Evolutionary conservation across 208 protist genomes (phyloP).

Genomic region (Crithidia acanthocephali): DNA sequence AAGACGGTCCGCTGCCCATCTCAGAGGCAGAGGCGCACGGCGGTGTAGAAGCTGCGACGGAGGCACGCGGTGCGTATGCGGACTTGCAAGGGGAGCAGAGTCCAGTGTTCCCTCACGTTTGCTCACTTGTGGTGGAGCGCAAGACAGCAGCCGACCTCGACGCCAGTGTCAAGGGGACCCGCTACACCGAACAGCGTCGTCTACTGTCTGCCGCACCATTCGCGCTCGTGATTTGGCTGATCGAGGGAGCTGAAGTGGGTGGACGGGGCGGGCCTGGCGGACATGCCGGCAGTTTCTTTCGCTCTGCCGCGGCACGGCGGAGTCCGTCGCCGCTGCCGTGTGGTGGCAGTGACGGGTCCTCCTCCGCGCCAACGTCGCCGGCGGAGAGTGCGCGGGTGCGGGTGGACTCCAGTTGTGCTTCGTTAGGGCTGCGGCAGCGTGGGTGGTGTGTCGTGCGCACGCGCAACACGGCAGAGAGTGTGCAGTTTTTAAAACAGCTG

Average conservation of each 20-base stretch:
- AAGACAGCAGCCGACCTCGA: constrained; percentile 81
- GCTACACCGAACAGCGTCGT: constrained; percentile 76
- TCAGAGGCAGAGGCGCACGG: not conserved
- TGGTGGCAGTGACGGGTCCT: not conserved
- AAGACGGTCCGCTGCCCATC: not conserved
- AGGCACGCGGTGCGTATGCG: not conserved
- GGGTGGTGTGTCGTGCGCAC: constrained; percentile 55
- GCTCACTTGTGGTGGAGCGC: constrained; percentile 76
- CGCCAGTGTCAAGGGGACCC: constrained; percentile 62
- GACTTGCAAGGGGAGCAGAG: not conserved
- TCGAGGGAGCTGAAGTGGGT: constrained; percentile 54
- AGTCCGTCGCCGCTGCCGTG: constrained; percentile 7
- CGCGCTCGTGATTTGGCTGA: constrained; percentile 66
- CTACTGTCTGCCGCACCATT: constrained; percentile 61
- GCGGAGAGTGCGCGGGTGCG: constrained; percentile 31
- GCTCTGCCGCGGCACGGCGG: not conserved
- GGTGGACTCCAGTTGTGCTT: constrained; percentile 52
- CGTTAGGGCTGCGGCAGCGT: constrained; percentile 27
- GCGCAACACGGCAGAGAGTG: constrained; percentile 50
- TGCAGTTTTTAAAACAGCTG: constrained; percentile 43
- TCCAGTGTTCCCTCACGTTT: constrained; percentile 31
- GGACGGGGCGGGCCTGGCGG: not conserved
- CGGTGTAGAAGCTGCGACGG: not conserved
- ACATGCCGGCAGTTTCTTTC: not conserved
- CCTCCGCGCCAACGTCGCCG: constrained; percentile 1